Base-by-base conservation (phyloP, 2,329 filamentous ascomycete genomes). In the Hypocrella siamensis region DNA sequence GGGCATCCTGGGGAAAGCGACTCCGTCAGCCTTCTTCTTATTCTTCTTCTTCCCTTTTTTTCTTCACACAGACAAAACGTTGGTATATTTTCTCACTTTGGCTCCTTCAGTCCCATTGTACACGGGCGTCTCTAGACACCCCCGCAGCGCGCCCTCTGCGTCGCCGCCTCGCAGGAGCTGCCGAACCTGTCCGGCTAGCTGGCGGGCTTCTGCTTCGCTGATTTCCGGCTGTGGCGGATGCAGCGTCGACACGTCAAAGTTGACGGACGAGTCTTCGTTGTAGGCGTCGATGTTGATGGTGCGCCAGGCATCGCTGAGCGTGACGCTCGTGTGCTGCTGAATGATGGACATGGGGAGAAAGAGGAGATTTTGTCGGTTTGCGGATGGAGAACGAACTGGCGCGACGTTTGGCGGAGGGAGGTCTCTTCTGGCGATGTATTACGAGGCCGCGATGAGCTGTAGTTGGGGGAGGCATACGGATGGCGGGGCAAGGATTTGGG, bases 261-360 rank as follows among this genome's bases (percentile, higher is more conserved):
- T 96, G 57, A 74, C 63, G 42, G 81, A 73, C 46, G 84, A 90
- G 57, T 96, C 86, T 37, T 86, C 83, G 55, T 90, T 81, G 46
- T 93, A 70, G 44, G 79, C 77, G 54, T 94, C 86, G 56, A 94
- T 79, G 68, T 94, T 84, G 67, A 94, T 90, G 43, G 84, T 93
- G 56, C 86, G 82, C 73, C 73, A 78, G 49, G 70, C 67, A 44
- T 78, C 73, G 55, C 60, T 60, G 34, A 78, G 63, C 43, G 71
- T 63, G 34, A 68, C 66, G 36, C 61, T 57, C 31, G 65, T 70
- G 56, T 74, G 67, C 52, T 77, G 70, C 51, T 75, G 73, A 44
- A 76, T 75, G 48, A 78, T 75, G 32, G 73, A 78, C 73, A 78
- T 77, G 30, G 33, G 38, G 34, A 26, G 10, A n/a, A 15, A 12